Evolutionary conservation across 2,329 filamentous ascomycete species (phyloP).

Genomic region (Metarhizium sp.): DNA sequence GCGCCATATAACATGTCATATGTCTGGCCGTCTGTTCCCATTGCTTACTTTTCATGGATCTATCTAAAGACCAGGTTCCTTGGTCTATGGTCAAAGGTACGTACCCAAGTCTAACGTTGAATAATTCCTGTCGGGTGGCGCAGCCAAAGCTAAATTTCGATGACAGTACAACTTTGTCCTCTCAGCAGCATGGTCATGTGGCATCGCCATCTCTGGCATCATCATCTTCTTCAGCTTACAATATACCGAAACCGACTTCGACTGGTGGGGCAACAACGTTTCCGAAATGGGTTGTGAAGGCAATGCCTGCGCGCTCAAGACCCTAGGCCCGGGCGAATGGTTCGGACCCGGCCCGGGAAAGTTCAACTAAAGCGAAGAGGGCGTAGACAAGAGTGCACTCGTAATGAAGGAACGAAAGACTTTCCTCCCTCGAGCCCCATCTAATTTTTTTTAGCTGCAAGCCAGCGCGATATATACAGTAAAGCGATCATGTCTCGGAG

Average conservation of each 20-base stretch:
- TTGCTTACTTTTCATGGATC: conserved; percentile 43
- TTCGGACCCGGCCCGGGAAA: conserved; percentile 31
- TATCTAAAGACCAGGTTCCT: conserved; percentile 39
- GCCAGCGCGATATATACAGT: neutral
- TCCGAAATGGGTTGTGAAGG: conserved; percentile 32
- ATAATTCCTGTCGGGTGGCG: neutral
- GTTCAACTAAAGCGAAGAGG: conserved; percentile 19
- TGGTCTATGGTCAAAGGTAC: conserved; percentile 41
- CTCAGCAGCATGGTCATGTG: conserved; percentile 39
- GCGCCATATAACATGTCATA: conserved; percentile 44
- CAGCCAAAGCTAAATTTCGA: neutral
- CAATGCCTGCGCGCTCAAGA: conserved; percentile 26
- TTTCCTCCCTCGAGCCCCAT: neutral
- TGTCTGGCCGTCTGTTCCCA: conserved; percentile 40
- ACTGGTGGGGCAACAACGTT: conserved; percentile 41
- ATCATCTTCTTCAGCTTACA: conserved; percentile 45
- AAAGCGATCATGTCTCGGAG: conserved; percentile 1
- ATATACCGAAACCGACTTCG: conserved; percentile 29
- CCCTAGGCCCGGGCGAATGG: conserved; percentile 24
- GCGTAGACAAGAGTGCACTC: neutral
- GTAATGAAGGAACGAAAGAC: conserved; percentile 7
- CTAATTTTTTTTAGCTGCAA: neutral
- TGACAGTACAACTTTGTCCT: conserved; percentile 42
- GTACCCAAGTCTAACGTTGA: conserved; percentile 1
- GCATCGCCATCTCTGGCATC: conserved; percentile 40